Conservation (phyloP, 1,284 basidiomycete genomes). For the Fomitopsis schrenkii region DNA sequence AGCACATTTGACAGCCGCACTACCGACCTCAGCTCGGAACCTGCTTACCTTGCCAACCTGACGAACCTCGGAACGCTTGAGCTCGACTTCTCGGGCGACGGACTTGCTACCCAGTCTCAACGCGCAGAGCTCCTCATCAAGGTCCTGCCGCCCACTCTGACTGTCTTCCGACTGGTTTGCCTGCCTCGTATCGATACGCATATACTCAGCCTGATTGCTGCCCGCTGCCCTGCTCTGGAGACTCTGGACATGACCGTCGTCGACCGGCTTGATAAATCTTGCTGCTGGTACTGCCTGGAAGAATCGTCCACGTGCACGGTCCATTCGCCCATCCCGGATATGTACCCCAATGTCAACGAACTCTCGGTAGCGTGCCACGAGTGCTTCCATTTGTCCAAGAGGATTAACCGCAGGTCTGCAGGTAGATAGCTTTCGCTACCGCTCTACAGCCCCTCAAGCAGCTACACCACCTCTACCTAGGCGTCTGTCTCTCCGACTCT, state of each 20-base stretch:
- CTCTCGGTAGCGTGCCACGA: conserved; percentile 43
- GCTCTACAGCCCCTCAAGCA: conserved; percentile 35
- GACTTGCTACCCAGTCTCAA: conserved; percentile 21
- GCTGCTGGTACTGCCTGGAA: conserved; percentile 62
- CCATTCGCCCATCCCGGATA: conserved; percentile 60
- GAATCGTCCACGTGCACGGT: conserved; percentile 49
- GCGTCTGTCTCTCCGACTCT: conserved; percentile 51
- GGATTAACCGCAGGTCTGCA: conserved; percentile 2
- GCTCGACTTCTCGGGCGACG: conserved; percentile 23
- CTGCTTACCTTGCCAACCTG: conserved; percentile 15
- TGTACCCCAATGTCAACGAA: conserved; percentile 34
- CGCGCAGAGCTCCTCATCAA: conserved; percentile 22
- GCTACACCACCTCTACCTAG: conserved; percentile 53
- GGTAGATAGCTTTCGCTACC: conserved; percentile 25
- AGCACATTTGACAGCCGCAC: conserved; percentile 14
- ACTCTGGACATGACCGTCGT: conserved; percentile 52
- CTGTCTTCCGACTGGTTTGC: conserved; percentile 42
- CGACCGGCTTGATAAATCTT: conserved; percentile 48
- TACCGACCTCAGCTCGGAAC: conserved; percentile 12
- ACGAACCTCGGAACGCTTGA: conserved; percentile 16
- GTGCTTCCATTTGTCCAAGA: not conserved
- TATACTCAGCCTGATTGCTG: conserved; percentile 44
- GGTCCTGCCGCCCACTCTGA: conserved; percentile 23
- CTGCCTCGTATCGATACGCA: conserved; percentile 50
- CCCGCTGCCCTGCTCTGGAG: conserved; percentile 38